These are phyloP conservation scores for Colletotrichum zoysiae DNA, from an alignment of 2,329 filamentous ascomycete genomes.

Conservation along the genomic window DNA sequence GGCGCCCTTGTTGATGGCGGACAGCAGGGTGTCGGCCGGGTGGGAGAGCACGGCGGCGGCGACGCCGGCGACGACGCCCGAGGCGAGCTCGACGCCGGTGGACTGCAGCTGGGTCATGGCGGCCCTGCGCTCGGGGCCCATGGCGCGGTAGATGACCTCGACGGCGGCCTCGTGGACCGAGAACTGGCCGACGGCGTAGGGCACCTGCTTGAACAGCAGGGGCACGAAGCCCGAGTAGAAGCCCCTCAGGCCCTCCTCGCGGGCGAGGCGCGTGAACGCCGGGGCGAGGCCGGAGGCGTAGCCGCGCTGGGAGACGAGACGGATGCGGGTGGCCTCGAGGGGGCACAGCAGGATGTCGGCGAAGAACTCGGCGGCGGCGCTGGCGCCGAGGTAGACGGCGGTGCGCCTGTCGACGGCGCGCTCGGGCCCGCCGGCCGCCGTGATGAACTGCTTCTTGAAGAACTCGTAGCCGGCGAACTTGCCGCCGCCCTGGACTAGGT, in stretches of 20 bases:
- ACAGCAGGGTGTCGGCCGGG: slow-evolving; percentile 78
- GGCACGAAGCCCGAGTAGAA: slow-evolving; percentile 95
- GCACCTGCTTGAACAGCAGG: slow-evolving; percentile 89
- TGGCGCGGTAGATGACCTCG: slow-evolving; percentile 77
- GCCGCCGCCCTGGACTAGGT: slow-evolving; percentile 89
- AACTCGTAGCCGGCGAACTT: slow-evolving; percentile 95
- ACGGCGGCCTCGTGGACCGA: slow-evolving; percentile 91
- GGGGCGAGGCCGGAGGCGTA: slow-evolving; percentile 79
- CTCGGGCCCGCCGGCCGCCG: slow-evolving; percentile 68
- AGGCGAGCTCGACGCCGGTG: slow-evolving; percentile 86
- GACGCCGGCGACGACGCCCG: slow-evolving; percentile 88
- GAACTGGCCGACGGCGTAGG: slow-evolving; percentile 95
- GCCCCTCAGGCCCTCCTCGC: slow-evolving; percentile 80
- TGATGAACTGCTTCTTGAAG: slow-evolving; percentile 91
- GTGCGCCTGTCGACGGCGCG: slow-evolving; percentile 60
- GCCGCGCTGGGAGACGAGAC: slow-evolving; percentile 84
- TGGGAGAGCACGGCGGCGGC: slow-evolving; percentile 91
- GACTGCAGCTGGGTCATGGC: slow-evolving; percentile 77
- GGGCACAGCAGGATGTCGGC: slow-evolving; percentile 89
- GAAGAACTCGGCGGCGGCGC: slow-evolving; percentile 77
- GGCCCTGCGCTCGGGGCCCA: slow-evolving; percentile 77
- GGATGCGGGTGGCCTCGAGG: slow-evolving; percentile 84
- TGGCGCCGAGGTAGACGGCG: slow-evolving; percentile 78
- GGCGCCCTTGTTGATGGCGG: slow-evolving; percentile 68
- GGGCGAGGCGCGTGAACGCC: slow-evolving; percentile 81